Percentiles rank a stretch among this genome's conserved stretches.
These are phyloP conservation scores for Ambrosiella cleistominuta DNA, from an alignment of 2,329 filamentous ascomycete species.

Conservation along the genomic window DNA sequence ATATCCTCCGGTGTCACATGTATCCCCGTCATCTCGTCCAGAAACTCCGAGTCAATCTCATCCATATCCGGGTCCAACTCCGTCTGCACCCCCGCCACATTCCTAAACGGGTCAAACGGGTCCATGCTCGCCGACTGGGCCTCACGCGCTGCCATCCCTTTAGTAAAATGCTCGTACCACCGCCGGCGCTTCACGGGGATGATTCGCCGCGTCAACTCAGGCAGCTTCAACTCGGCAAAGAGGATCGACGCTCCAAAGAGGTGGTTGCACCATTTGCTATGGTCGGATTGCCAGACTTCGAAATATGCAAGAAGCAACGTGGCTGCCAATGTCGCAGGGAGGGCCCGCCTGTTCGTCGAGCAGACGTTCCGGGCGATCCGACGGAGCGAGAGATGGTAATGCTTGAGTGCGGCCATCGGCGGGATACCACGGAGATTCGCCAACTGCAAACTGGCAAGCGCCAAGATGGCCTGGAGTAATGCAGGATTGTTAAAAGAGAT, in stretches of 20 bases:
- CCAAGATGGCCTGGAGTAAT: constrained; percentile 77
- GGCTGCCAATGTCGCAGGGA: constrained; percentile 71
- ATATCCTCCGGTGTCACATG: constrained; percentile 23
- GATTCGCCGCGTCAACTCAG: constrained; percentile 52
- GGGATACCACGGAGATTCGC: constrained; percentile 61
- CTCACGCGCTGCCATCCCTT: constrained; percentile 13
- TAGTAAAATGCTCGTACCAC: constrained; percentile 23
- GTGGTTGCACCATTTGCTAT: constrained; percentile 90
- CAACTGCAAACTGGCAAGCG: constrained; percentile 72
- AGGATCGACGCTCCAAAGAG: constrained; percentile 69
- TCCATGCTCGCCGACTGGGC: constrained; percentile 14
- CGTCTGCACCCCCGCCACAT: constrained; percentile 14
- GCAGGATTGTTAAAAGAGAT: constrained; percentile 73
- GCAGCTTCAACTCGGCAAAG: constrained; percentile 65
- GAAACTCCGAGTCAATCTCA: constrained; percentile 25
- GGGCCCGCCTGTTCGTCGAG: constrained; percentile 47
- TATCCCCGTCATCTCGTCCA: constrained; percentile 26
- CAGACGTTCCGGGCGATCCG: constrained; percentile 60
- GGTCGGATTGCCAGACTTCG: constrained; percentile 86
- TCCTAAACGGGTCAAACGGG: constrained; percentile 17
- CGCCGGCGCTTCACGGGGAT: constrained; percentile 39
- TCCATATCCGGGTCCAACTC: constrained; percentile 19
- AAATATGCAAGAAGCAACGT: constrained; percentile 78
- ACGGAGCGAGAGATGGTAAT: constrained; percentile 75
- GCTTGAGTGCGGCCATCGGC: constrained; percentile 66